A percentile compares a stretch with the other conserved stretches of the same genome.
phyloP scores from a whole-genome alignment of 176 grass and related monocot genomes.

The Musa acuminata region DNA sequence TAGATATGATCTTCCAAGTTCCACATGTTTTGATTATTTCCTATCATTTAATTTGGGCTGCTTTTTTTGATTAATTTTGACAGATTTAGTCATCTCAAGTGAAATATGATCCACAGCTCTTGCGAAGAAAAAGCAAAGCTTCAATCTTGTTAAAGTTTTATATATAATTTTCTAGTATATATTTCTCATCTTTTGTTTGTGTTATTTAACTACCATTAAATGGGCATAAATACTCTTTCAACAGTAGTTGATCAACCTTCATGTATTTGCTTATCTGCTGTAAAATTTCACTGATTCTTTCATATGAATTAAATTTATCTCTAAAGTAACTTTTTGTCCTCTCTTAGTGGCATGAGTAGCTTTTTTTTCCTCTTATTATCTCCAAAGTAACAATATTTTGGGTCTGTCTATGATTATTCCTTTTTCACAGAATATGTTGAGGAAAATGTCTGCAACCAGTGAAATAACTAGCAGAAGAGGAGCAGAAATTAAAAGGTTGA shows the following conservation, averaged over 20 bases:
- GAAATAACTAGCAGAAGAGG: background rate
- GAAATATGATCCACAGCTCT: background rate
- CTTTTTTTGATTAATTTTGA: background rate
- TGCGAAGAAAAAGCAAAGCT: background rate
- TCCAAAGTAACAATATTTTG: background rate
- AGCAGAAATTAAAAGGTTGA: constrained; percentile 9
- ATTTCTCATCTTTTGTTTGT: background rate
- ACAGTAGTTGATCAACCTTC: background rate
- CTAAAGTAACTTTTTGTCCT: background rate
- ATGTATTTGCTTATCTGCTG: background rate
- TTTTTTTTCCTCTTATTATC: background rate
- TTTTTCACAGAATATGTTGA: background rate
- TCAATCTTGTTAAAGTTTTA: background rate
- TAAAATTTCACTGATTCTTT: background rate
- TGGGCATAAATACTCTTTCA: background rate
- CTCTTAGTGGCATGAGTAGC: background rate
- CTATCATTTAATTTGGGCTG: background rate
- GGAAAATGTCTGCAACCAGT: background rate
- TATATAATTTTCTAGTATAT: background rate
- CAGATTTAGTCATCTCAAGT: background rate
- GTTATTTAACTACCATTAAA: background rate
- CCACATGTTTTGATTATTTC: background rate
- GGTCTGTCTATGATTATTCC: constrained; percentile 9
- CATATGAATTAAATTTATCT: background rate
- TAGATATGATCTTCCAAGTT: background rate